Evolutionary conservation across 495 filamentous ascomycete genomes (phyloP), one percentile per base, ranked within the genome.

Genomic region (Acidiella bohemica): DNA sequence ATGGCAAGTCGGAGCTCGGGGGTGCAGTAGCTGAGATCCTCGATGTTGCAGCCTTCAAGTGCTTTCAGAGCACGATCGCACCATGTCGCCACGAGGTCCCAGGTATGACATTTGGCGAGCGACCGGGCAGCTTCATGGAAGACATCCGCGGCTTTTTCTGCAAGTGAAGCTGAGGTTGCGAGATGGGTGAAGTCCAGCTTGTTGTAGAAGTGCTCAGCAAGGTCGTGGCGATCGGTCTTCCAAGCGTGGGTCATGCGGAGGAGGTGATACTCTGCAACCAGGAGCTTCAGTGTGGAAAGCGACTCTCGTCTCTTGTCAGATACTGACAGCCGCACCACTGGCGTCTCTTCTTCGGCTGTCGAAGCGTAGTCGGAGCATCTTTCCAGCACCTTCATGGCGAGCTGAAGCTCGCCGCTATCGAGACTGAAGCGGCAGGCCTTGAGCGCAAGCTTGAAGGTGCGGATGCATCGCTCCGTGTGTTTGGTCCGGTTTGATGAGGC

Each of bases 161-260:
- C 66, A 17, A 66, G 59, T 36, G 78, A 68, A 7, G 3, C 53
- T 3, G 51, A 44, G 5, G 54, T 54, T 8, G 64, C 54, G 7
- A 53, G 44, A 19, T 65, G 59, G 6, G 68, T 55, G 48, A 21
- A 23, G 28, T 32, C 31, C 3, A 40, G 14, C 23, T 81, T 80
- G 12, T 62, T 62, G 57, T 78, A 86, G 63, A 88, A 70, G 54
- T 81, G 73, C 38, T 90, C 81, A 8, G 84, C 81, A 22, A 92
- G 66, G 41, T 87, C 78, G 20, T 77, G 61, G 22, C 78, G 68
- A 30, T 69, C 67, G 53, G 83, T 75, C 32, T 69, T 66, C 80
- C 77, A 88, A 20, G 79, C 71, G 80, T 92, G 46, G 1, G 20
- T 35, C 18, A 46, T 28, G 45, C 84, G 67, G 39, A 87, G 60